phyloP scores from a whole-genome alignment of 108 stramenopile species.

The Conticribra guillardii region DNA sequence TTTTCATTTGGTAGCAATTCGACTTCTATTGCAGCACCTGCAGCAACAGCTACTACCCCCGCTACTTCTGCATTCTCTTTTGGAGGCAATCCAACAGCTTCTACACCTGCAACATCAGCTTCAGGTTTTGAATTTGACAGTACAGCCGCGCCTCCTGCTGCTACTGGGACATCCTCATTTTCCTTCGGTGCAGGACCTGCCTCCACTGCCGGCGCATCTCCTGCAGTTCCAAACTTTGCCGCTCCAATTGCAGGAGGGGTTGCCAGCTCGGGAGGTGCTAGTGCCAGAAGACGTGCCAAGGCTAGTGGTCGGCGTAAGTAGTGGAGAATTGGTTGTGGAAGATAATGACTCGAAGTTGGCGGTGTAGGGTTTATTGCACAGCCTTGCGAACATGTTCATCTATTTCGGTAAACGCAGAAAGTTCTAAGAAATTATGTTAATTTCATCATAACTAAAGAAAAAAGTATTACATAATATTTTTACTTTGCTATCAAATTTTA shows the following conservation, averaged over 20 bases:
- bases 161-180: background rate
- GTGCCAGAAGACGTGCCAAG: background rate
- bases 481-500: no score
- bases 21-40: background rate
- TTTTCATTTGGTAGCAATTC: background rate
- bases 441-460: no score
- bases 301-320: background rate
- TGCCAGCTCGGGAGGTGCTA: background rate
- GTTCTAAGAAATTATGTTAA: no score
- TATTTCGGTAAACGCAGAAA: no score
- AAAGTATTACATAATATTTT: no score
- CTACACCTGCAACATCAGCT: background rate
- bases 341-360: background rate
- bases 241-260: background rate
- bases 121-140: background rate
- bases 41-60: background rate
- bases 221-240: background rate
- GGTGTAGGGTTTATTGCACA: no score
- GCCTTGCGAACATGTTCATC: no score
- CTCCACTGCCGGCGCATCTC: no score
- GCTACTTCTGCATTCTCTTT: background rate
- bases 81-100: background rate
- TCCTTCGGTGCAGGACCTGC: background rate
- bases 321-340: background rate
- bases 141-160: background rate